Percentiles rank a stretch among this genome's conserved stretches.
Evolutionary conservation across 129 eudicot species (phyloP).

Genomic region (Smallanthus sonchifolius): DNA sequence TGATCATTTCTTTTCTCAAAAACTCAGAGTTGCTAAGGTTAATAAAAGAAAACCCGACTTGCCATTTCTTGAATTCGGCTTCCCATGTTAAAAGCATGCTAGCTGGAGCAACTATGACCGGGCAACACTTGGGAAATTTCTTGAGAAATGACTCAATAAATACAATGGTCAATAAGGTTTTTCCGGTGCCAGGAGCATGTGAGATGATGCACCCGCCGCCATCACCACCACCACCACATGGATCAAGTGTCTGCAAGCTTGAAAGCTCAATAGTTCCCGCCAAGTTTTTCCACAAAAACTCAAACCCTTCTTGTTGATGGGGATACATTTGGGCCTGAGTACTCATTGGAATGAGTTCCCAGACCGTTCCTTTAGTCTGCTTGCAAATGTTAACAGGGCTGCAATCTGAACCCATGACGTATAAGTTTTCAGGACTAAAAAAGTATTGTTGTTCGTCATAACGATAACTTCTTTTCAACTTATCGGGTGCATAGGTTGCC

Average conservation of each 20-base stretch:
- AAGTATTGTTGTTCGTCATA: conserved; percentile 1
- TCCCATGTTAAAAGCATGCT: conserved; percentile 56
- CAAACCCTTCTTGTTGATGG: conserved; percentile 76
- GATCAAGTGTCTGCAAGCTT: conserved; percentile 15
- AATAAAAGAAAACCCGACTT: conserved; percentile 28
- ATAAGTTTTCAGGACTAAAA: background rate
- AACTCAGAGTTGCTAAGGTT: conserved; percentile 21
- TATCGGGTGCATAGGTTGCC: conserved; percentile 22
- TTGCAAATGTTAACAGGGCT: background rate
- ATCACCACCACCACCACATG: conserved; percentile 13
- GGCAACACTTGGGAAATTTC: conserved; percentile 38
- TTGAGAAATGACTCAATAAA: conserved; percentile 50
- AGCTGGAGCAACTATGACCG: conserved; percentile 49
- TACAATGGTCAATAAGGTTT: conserved; percentile 50
- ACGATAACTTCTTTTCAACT: background rate
- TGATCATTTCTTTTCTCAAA: conserved; percentile 6
- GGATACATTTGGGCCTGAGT: conserved; percentile 32
- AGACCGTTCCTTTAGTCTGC: conserved; percentile 36
- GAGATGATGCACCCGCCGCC: conserved; percentile 79
- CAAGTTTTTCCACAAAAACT: conserved; percentile 60
- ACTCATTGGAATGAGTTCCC: conserved; percentile 38
- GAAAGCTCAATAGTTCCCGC: conserved; percentile 43
- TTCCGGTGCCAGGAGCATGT: conserved; percentile 89
- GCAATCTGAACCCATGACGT: background rate
- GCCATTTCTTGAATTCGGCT: conserved; percentile 49